Conservation (phyloP, 345 rosid genomes). For the Eucalyptus viminalis region DNA sequence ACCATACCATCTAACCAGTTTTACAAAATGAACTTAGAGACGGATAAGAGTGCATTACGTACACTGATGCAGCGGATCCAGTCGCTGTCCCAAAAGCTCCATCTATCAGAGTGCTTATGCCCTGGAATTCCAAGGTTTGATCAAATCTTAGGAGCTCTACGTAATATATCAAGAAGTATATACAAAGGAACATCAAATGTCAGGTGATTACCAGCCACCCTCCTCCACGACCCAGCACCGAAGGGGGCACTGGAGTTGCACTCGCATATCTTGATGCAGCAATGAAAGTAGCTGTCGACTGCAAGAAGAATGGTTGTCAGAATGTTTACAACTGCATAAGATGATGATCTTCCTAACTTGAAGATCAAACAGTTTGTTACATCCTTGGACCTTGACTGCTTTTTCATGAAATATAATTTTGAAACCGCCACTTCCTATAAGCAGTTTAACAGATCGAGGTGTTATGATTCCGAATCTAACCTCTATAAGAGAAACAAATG, state of each 20-base stretch:
- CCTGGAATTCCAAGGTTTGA: constrained; percentile 19
- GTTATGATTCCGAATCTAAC: constrained; percentile 6
- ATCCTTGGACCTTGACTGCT: background rate
- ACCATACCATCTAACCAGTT: background rate
- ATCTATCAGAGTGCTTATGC: constrained; percentile 47
- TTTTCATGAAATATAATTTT: background rate
- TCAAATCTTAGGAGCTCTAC: background rate
- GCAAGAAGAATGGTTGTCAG: background rate
- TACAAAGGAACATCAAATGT: background rate
- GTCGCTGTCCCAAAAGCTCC: constrained; percentile 57
- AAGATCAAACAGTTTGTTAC: background rate
- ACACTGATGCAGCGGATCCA: constrained; percentile 78
- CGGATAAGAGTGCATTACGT: constrained; percentile 3
- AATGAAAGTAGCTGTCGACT: constrained; percentile 69
- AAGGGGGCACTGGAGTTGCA: constrained; percentile 76
- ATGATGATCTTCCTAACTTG: background rate
- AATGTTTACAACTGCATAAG: background rate
- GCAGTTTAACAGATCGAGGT: background rate
- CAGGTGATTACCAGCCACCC: constrained; percentile 59
- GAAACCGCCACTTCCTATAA: background rate
- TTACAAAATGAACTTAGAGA: background rate
- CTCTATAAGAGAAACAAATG: constrained; percentile 66
- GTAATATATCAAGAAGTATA: background rate
- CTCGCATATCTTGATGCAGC: constrained; percentile 79
- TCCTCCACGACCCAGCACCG: constrained; percentile 65